These are phyloP conservation scores for Chloroidium sp. DNA, from an alignment of 163 green algal species.

Conservation along the genomic window DNA sequence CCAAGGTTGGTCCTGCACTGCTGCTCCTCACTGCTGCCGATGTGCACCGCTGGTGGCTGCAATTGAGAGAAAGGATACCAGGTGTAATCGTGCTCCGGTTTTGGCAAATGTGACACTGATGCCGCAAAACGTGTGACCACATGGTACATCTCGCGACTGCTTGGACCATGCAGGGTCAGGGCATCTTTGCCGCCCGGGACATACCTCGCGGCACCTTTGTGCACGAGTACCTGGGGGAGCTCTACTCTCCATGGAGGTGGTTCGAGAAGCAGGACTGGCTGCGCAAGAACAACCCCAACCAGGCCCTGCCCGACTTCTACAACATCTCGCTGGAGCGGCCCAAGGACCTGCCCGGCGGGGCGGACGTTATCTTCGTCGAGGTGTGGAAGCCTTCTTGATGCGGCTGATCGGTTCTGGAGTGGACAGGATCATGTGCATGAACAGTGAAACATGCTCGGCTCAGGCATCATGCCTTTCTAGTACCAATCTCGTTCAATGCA, in stretches of 20 bases:
- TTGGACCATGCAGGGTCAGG: constrained; percentile 5
- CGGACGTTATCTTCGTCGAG: constrained; percentile 88
- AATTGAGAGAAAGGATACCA: too few species aligned
- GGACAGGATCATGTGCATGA: too few species aligned
- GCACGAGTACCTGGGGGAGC: constrained; percentile 89
- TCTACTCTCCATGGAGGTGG: constrained; percentile 88
- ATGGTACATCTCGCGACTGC: constrained; percentile 21
- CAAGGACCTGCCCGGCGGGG: constrained; percentile 66
- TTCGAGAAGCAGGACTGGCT: constrained; percentile 68
- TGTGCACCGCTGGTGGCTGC: too few species aligned
- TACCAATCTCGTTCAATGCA: too few species aligned
- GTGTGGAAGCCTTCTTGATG: constrained; percentile 31
- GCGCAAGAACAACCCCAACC: constrained; percentile 55
- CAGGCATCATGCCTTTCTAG: too few species aligned
- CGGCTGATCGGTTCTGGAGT: too few species aligned
- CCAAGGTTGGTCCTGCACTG: too few species aligned
- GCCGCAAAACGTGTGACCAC: too few species aligned
- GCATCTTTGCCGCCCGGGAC: neutral
- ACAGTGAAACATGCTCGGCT: too few species aligned
- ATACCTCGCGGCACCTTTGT: constrained; percentile 66
- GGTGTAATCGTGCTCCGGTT: neutral
- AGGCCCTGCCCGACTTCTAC: constrained; percentile 90
- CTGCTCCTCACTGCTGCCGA: too few species aligned
- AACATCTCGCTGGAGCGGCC: constrained; percentile 93
- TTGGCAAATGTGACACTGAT: neutral